Evolutionary conservation across 495 filamentous ascomycete species (phyloP).

Genomic region (Penicillium cinerascens): DNA sequence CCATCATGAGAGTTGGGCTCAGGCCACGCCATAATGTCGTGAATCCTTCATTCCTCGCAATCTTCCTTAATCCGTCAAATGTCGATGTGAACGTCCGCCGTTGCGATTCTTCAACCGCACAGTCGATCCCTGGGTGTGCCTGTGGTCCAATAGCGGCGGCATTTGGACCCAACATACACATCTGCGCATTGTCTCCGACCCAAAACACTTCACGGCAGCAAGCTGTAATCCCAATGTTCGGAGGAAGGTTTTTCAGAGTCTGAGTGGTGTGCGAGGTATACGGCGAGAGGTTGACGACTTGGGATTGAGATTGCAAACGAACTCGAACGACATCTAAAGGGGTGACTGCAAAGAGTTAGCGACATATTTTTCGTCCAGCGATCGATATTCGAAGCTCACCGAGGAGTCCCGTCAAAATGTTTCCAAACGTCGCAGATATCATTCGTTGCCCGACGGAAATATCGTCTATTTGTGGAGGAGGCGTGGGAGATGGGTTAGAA

Average conservation of each 20-base stretch:
- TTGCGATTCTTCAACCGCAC: constrained; percentile 82
- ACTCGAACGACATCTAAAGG: constrained; percentile 96
- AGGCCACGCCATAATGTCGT: constrained; percentile 89
- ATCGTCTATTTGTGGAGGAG: constrained; percentile 33
- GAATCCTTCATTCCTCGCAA: constrained; percentile 89
- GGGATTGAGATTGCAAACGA: constrained; percentile 80
- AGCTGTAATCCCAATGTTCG: constrained; percentile 84
- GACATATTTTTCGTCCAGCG: background rate
- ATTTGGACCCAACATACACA: constrained; percentile 63
- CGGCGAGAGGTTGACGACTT: constrained; percentile 35
- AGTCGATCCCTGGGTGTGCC: constrained; percentile 53
- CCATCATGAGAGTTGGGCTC: constrained; percentile 89
- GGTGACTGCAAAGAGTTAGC: constrained; percentile 60
- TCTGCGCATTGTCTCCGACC: constrained; percentile 78
- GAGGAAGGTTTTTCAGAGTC: constrained; percentile 62
- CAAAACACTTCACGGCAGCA: constrained; percentile 98
- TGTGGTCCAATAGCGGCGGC: constrained; percentile 32
- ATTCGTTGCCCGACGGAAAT: constrained; percentile 85
- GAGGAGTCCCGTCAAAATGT: constrained; percentile 81
- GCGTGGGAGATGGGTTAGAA: constrained; percentile 14
- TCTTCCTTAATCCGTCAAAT: constrained; percentile 88
- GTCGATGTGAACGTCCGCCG: constrained; percentile 84
- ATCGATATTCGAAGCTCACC: constrained; percentile 50
- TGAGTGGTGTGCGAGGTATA: constrained; percentile 48
- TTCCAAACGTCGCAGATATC: constrained; percentile 88